Conservation (phyloP, 345 rosid genomes). For the Gynandropsis gynandra region DNA sequence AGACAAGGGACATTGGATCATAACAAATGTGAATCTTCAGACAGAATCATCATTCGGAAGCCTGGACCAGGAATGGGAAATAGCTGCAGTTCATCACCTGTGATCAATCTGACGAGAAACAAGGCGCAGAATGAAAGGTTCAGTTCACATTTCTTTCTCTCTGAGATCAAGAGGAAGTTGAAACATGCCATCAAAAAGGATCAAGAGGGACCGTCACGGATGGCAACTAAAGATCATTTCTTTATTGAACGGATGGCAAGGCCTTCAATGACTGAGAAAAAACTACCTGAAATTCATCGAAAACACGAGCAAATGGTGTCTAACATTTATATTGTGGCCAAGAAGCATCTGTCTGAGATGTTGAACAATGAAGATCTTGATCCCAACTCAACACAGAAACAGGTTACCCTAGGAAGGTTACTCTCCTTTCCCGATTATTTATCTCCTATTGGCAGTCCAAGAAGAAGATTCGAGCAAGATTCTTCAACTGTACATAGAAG, state of each 20-base stretch:
- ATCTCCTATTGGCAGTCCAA: slow-evolving; percentile 71
- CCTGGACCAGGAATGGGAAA: slow-evolving; percentile 51
- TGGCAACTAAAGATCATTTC: slow-evolving; percentile 75
- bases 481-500: slow-evolving; percentile 46
- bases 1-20: slow-evolving; percentile 29
- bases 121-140: slow-evolving; percentile 39
- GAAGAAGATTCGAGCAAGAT: slow-evolving; percentile 42
- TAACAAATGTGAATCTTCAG: slow-evolving; percentile 43
- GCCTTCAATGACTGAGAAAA: slow-evolving; percentile 40
- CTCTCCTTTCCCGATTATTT: slow-evolving; percentile 71
- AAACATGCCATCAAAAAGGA: slow-evolving; percentile 78
- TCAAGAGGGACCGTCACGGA: slow-evolving; percentile 33
- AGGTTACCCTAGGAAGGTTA: slow-evolving; percentile 58
- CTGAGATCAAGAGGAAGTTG: slow-evolving; percentile 80
- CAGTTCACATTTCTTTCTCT: slow-evolving; percentile 50
- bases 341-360: slow-evolving; percentile 86
- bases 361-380: slow-evolving; percentile 46
- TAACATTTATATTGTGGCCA: slow-evolving; percentile 80
- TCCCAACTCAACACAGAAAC: slow-evolving; percentile 38
- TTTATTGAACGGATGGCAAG: slow-evolving; percentile 70
- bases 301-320: slow-evolving; percentile 40
- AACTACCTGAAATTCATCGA: slow-evolving; percentile 33
- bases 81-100: slow-evolving; percentile 33
- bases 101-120: slow-evolving; percentile 31
- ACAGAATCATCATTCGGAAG: slow-evolving; percentile 70